phyloP scores from a whole-genome alignment of 2,329 filamentous ascomycete species.

The Huntiella abstrusa region DNA sequence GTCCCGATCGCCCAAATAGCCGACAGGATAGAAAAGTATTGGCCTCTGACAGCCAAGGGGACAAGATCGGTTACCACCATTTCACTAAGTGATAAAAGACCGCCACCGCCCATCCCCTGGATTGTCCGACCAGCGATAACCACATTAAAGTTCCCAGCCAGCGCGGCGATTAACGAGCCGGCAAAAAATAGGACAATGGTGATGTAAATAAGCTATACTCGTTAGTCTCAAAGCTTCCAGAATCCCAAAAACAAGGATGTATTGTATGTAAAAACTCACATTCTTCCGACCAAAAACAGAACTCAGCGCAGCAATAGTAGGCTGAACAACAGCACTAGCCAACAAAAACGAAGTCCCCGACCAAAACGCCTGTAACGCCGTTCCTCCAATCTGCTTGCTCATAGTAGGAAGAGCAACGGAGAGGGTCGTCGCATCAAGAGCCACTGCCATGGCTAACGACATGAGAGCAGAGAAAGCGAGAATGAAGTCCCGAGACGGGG shows the following conservation, averaged over 20 bases:
- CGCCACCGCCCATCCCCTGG: slow-evolving; percentile 21
- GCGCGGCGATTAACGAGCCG: slow-evolving; percentile 23
- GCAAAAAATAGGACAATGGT: slow-evolving; percentile 19
- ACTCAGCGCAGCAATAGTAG: slow-evolving; percentile 22
- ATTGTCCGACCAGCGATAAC: slow-evolving; percentile 19
- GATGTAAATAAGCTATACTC: slow-evolving; percentile 15
- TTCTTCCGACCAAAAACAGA: slow-evolving; percentile 20
- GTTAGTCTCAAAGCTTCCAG: not conserved
- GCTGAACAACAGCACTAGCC: slow-evolving; percentile 42
- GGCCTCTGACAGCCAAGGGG: slow-evolving; percentile 23
- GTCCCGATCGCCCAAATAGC: slow-evolving; percentile 38
- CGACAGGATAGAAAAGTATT: slow-evolving; percentile 21
- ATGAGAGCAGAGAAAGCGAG: slow-evolving; percentile 31
- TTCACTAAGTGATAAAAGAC: slow-evolving; percentile 18
- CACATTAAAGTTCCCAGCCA: slow-evolving; percentile 16
- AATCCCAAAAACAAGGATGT: not conserved
- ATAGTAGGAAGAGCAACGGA: slow-evolving; percentile 22
- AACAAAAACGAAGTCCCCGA: slow-evolving; percentile 52
- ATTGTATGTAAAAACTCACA: slow-evolving; percentile 1
- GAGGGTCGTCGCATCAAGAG: slow-evolving; percentile 14
- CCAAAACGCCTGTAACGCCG: slow-evolving; percentile 49
- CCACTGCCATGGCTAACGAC: slow-evolving; percentile 37
- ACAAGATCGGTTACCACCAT: slow-evolving; percentile 23
- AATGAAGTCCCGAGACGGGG: slow-evolving; percentile 21
- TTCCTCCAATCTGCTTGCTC: slow-evolving; percentile 29